These are phyloP conservation scores for Hypoxylon sp. DNA, from an alignment of 2,329 filamentous ascomycete species.

Conservation along the genomic window DNA sequence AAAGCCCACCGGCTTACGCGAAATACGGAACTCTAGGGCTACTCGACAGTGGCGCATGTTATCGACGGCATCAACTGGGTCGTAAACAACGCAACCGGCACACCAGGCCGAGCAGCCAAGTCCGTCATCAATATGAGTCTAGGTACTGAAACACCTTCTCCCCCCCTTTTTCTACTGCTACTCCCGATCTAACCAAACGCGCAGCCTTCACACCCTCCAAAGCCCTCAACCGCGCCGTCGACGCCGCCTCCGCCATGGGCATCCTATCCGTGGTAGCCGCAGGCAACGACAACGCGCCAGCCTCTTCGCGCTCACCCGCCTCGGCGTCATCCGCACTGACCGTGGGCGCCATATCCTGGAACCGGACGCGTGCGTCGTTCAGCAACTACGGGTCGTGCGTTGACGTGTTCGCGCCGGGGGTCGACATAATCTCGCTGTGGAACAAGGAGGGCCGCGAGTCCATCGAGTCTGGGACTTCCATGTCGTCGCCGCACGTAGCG, in stretches of 20 bases:
- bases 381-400: constrained; percentile 64
- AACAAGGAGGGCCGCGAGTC: constrained; percentile 56
- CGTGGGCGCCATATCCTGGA: constrained; percentile 63
- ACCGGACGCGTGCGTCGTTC: constrained; percentile 58
- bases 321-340: constrained; percentile 63
- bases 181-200: background rate
- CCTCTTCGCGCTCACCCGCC: constrained; percentile 61
- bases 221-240: constrained; percentile 65
- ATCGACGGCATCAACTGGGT: constrained; percentile 56
- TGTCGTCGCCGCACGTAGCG: constrained; percentile 68
- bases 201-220: constrained; percentile 25
- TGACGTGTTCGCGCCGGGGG: constrained; percentile 61
- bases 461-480: constrained; percentile 65
- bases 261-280: constrained; percentile 67
- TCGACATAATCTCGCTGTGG: constrained; percentile 60
- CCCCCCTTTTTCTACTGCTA: background rate
- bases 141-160: constrained; percentile 28
- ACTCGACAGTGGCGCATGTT: constrained; percentile 45
- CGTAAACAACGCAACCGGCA: constrained; percentile 32
- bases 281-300: constrained; percentile 63
- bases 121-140: constrained; percentile 51
- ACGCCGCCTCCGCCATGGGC: constrained; percentile 60
- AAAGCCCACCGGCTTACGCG: background rate
- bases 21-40: constrained; percentile 21
- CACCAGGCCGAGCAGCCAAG: constrained; percentile 33